phyloP scores from a whole-genome alignment of 495 filamentous ascomycete species.

The Pyronema domesticum region DNA sequence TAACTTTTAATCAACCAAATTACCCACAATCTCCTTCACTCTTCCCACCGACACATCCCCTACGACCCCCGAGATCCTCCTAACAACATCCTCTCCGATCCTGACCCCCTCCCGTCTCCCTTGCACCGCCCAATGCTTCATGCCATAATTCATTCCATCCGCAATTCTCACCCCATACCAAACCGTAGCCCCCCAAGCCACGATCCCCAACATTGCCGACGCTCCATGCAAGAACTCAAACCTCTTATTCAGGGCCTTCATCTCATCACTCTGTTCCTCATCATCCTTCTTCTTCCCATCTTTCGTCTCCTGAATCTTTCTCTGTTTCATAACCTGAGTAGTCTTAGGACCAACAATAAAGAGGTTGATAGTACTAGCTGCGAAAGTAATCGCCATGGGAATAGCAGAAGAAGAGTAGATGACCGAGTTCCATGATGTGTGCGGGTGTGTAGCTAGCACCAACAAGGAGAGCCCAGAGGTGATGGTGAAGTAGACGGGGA shows the following conservation, averaged over 20 bases:
- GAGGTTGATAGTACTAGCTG: conserved; percentile 48
- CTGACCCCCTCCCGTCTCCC: too few species aligned
- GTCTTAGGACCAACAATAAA: conserved; percentile 53
- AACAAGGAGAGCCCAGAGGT: conserved; percentile 56
- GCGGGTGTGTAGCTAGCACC: conserved; percentile 46
- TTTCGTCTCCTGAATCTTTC: conserved; percentile 47
- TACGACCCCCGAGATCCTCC: too few species aligned
- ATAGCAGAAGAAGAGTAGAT: background rate
- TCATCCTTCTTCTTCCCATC: conserved; percentile 79
- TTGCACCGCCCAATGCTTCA: too few species aligned
- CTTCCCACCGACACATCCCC: too few species aligned
- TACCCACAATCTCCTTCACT: too few species aligned
- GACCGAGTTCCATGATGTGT: background rate
- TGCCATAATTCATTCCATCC: too few species aligned
- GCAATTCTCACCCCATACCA: conserved; percentile 47
- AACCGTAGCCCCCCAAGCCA: conserved; percentile 44
- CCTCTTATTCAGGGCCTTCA: conserved; percentile 59
- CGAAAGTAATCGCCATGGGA: conserved; percentile 43
- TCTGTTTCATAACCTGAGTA: conserved; percentile 49
- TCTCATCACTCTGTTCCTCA: conserved; percentile 57
- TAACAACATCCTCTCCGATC: too few species aligned
- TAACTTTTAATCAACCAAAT: too few species aligned
- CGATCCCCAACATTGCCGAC: conserved; percentile 57
- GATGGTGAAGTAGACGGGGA: conserved; percentile 71
- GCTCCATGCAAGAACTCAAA: conserved; percentile 66